Evolutionary conservation across 2,329 filamentous ascomycete species (phyloP), one percentile per base, ranked within the genome.

Genomic region (Lasiodiplodia sp.): DNA sequence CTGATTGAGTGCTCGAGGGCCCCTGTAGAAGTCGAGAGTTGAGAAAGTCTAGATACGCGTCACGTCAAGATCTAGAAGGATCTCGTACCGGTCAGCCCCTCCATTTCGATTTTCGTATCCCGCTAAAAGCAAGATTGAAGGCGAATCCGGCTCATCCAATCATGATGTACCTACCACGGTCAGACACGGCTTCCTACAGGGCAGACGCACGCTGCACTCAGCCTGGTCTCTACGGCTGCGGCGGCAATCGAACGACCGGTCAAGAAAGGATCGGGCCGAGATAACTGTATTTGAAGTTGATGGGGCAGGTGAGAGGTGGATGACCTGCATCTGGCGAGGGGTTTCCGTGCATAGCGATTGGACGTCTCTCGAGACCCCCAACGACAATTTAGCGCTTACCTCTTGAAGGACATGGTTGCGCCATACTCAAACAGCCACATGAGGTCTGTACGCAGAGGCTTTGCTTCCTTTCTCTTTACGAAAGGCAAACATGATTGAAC

Each of bases 211-310:
- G 18, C 53, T 21, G 3, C 31, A 10, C 7, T n/a, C 18, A 34
- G 28, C 25, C 38, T 16, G 16, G 40, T 47, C 18, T 47, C 44
- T 11, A 47, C 44, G 44, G 44, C n/a, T 47, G 44, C 21, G 44
- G 44, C 44, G 44, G 44, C 44, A 47, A 47, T 47, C 44, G 44
- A 47, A 47, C 44, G 44, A 47, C 44, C 44, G 44, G 44, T 47
- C 44, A 47, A 21, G 31, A 34, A 34, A 3, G 31, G 18, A 53
- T 53, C 51, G 25, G 51, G 25, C 21, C 21, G 51, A 53, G 18
- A 37, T 12, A 16, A 40, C 11, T 40, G 38, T 40, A 40, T 16
- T 40, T 10, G 38, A 2, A 40, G 38, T 11, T 47, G 44, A 47
- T 11, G n/a, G 10, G 44, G 5, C 18, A 47, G 44, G 16, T 14